Base-by-base conservation (phyloP, 2,329 filamentous ascomycete genomes). In the Bipolaris zeicola region DNA sequence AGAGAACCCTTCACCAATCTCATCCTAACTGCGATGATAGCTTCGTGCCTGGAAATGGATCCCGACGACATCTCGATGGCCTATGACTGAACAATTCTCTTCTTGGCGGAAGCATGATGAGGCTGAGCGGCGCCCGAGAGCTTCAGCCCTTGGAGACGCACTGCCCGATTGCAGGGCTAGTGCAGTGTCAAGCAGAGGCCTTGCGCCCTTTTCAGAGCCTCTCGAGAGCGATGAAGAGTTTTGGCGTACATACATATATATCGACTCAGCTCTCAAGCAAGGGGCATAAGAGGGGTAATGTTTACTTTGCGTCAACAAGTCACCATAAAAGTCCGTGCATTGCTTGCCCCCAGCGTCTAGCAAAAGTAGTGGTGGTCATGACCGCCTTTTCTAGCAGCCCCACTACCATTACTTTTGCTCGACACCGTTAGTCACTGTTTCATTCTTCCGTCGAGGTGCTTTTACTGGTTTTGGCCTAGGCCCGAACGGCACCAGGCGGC, bases 161-260 rank as follows among this genome's bases (percentile, higher is more conserved):
- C 34, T 2, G 34, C 18, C 42, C 36, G 18, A 7, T 26, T 10
- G 13, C 3, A 39, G 26, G 34, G 26, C 16, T 26, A 16, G 36
- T 18, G 16, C 24, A 20, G 13, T 31, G 18, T 51, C n/a, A 3
- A 13, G 11, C 11, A 20, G 36, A 53, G 47, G 50, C 50, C 46
- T 38, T 64, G 31, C 56, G 61, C 56, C 61, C 59, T 63, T 60
- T 50, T 24, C 28, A 31, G 7, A 31, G 28, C 28, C 28, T 31
- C 11, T 31, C 28, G 10, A 31, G 28, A 10, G 28, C 10, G 28
- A 3, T 3, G 28, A 31, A 3, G 28, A 13, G 3, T 8, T 31
- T 31, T 31, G 10, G 28, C 28, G 10, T 31, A 31, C 28, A 28
- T 28, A 31, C 7, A 31, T 31, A 31, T 31, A 31, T 31, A 13